phyloP scores from a whole-genome alignment of 345 rosid species.

The Eucalyptus dawsonii region DNA sequence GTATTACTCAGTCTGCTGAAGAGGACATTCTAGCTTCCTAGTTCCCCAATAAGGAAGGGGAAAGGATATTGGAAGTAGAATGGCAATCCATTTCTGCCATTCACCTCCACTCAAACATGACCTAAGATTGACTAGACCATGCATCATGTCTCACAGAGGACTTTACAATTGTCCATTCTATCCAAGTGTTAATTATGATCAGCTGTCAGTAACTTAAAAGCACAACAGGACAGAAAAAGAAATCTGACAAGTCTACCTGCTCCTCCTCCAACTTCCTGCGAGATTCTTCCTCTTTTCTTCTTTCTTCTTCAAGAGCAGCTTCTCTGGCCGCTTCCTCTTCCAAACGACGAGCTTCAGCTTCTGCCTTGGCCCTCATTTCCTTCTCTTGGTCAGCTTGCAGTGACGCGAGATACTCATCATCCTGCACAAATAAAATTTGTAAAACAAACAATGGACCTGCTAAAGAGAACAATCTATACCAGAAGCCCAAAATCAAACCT shows the following conservation, averaged over 20 bases:
- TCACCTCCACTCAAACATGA: not conserved
- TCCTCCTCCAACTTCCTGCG: conserved; percentile 72
- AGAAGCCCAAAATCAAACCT: conserved; percentile 30
- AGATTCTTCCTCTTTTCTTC: conserved; percentile 61
- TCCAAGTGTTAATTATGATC: not conserved
- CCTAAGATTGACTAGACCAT: not conserved
- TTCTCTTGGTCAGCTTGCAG: conserved; percentile 96
- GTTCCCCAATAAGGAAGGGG: not conserved
- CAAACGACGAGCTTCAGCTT: conserved; percentile 70
- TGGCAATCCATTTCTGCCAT: not conserved
- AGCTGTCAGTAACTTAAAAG: not conserved
- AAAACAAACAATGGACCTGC: not conserved
- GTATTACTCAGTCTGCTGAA: not conserved
- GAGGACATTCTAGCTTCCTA: not conserved
- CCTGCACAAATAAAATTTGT: conserved; percentile 33
- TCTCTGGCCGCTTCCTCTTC: conserved; percentile 64
- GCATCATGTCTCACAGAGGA: not conserved
- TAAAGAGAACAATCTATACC: not conserved
- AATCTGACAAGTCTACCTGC: conserved; percentile 35
- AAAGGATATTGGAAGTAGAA: not conserved
- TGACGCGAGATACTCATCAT: conserved; percentile 92
- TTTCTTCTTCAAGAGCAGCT: conserved; percentile 77
- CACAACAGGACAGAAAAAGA: not conserved
- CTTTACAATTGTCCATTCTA: not conserved
- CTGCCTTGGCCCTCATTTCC: conserved; percentile 70